Evolutionary conservation across 1,284 basidiomycete species (phyloP), one percentile per base, ranked within the genome.

Genomic region (Leccinum glutinopallens): DNA sequence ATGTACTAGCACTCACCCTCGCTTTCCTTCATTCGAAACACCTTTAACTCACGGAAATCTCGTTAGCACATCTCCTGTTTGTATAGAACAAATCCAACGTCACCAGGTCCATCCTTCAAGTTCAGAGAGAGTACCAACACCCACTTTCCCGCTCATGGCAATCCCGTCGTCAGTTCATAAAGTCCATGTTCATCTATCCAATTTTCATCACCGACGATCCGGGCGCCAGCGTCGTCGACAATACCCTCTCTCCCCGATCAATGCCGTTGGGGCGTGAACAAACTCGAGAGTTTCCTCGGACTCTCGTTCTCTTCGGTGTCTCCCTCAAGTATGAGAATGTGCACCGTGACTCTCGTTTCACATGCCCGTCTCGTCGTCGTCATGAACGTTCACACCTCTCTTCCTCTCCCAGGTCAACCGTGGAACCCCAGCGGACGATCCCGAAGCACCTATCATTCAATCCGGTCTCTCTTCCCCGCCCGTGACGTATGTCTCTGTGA

Each of bases 401-500:
- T 7, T 13, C 49, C 22, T 22, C 19, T 57, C 8, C 33, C 59
- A 99, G 94, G 96, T 98, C 73, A 83, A 76, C 19, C 78, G 83
- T 63, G 97, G 97, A 13, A 88, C 90, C 0, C 90, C 92, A 9
- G 97, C 97, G 43, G 97, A 99, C 75, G 95, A 97, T 73, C 86
- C 88, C 4, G 71, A 85, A 1, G 97, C 96, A 0, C 97, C 97
- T 32, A 97, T 99, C 72, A 98, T 99, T 70, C 88, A 87, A 91
- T 98, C 72, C 86, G 91, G 17, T 66, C 78, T 9, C 84, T 92
- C 65, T 99, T 91, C 80, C 97, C 97, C 2, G 76, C 83, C 12
- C 80, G 88, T 72, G 97, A 99, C 74, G 97, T 99, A 35, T 99
- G 97, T 74, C 87, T 99, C n/a, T 99, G 97, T 84, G 97, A 99